Conservation (phyloP, 495 filamentous ascomycete genomes). For the Mytilinidion resinicola region DNA sequence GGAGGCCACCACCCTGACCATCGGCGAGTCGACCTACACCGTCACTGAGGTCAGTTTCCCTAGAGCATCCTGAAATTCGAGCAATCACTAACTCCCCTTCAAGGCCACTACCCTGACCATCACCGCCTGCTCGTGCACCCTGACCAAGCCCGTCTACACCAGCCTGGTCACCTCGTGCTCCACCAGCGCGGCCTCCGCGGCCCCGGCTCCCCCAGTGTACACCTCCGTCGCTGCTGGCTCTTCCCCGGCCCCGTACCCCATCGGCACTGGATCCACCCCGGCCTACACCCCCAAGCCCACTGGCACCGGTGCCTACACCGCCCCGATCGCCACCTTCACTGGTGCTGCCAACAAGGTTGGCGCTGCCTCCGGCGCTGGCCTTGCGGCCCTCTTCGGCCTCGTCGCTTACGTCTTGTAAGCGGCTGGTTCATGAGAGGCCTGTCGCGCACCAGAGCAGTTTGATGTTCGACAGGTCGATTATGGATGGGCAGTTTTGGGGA, state of each 20-base stretch:
- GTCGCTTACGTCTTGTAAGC: conserved; percentile 72
- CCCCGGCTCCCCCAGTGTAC: conserved; percentile 5
- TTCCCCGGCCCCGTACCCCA: conserved; percentile 1
- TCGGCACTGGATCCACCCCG: conserved; percentile 33
- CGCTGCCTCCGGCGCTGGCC: conserved; percentile 59
- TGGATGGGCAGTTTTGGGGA: conserved; percentile 2
- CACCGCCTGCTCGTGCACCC: conserved; percentile 70
- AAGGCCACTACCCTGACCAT: conserved; percentile 73
- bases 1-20: conserved; percentile 60
- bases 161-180: conserved; percentile 49
- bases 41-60: conserved; percentile 56
- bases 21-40: conserved; percentile 68
- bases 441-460: neutral
- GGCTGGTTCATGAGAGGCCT: conserved; percentile 8
- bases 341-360: conserved; percentile 46
- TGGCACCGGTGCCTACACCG: conserved; percentile 32
- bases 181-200: conserved; percentile 18
- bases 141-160: conserved; percentile 62
- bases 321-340: conserved; percentile 46
- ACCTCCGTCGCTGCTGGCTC: conserved; percentile 1
- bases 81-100: conserved; percentile 5
- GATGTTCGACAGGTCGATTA: conserved; percentile 4
- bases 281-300: conserved; percentile 26
- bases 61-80: conserved; percentile 5
- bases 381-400: conserved; percentile 54